These are phyloP conservation scores for Termitomyces sp. DNA, from an alignment of 768 basidiomycete species.

Conservation along the genomic window DNA sequence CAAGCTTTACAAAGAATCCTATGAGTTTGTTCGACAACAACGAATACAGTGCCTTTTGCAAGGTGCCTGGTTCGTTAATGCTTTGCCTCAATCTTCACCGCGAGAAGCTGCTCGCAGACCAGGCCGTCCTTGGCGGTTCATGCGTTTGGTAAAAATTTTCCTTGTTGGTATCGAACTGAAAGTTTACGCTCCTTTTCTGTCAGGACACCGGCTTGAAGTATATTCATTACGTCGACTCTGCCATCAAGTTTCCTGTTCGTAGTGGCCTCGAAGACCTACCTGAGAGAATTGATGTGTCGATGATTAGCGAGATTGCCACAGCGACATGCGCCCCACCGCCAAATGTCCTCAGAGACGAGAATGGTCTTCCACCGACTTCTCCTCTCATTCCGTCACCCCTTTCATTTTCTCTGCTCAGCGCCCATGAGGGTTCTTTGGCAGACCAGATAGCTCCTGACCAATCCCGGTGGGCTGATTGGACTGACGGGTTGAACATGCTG, in stretches of 20 bases:
- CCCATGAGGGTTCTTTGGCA: conserved; percentile 66
- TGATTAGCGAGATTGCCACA: conserved; percentile 76
- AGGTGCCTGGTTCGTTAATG: conserved; percentile 92
- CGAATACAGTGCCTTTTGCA: conserved; percentile 83
- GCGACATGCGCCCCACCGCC: conserved; percentile 69
- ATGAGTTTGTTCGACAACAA: conserved; percentile 85
- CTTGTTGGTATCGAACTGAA: neutral
- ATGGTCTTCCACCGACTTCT: conserved; percentile 49
- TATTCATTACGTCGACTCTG: conserved; percentile 82
- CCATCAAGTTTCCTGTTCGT: conserved; percentile 73
- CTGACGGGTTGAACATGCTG: conserved; percentile 87
- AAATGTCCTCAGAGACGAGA: conserved; percentile 55
- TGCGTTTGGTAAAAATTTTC: conserved; percentile 61
- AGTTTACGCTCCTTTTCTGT: neutral
- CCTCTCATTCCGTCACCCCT: conserved; percentile 58
- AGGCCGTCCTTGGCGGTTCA: conserved; percentile 76
- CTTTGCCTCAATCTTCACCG: conserved; percentile 47
- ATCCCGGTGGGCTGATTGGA: conserved; percentile 89
- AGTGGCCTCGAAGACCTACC: conserved; percentile 84
- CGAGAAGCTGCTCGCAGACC: conserved; percentile 54
- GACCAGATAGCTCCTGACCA: conserved; percentile 77
- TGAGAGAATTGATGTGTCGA: conserved; percentile 76
- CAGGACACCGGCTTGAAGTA: conserved; percentile 77
- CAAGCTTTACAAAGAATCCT: conserved; percentile 86
- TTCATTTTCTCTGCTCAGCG: conserved; percentile 72